Conservation (phyloP, 2,329 filamentous ascomycete species). For the Fragosphaeria purpurea region DNA sequence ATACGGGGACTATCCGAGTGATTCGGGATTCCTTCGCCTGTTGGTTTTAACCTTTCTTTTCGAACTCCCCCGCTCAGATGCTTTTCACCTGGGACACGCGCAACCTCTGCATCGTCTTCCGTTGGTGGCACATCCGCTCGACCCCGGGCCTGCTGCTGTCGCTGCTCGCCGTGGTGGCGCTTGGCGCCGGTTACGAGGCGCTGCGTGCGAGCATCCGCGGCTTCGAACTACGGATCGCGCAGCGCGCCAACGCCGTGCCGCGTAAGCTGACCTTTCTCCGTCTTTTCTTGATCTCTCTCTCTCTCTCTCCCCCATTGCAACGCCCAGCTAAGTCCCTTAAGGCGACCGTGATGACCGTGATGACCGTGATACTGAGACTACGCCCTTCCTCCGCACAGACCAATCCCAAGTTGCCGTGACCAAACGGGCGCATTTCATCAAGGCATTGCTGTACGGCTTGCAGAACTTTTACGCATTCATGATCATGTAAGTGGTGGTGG, state of each 20-base stretch:
- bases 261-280: constrained; percentile 33
- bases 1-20: too few relatives aligned
- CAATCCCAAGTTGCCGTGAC: constrained; percentile 53
- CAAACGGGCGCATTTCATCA: constrained; percentile 63
- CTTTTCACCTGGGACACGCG: constrained; percentile 93
- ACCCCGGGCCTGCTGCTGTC: constrained; percentile 69
- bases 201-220: constrained; percentile 65
- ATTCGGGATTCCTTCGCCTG: too few relatives aligned
- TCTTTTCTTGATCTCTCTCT: neutral
- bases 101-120: constrained; percentile 94
- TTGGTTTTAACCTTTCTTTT: neutral
- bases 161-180: constrained; percentile 67
- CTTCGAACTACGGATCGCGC: constrained; percentile 56
- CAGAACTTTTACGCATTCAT: constrained; percentile 99
- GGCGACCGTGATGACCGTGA: constrained; percentile 3
- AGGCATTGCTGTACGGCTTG: constrained; percentile 74
- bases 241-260: constrained; percentile 36
- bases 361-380: constrained; percentile 49
- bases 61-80: too few relatives aligned
- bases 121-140: constrained; percentile 75
- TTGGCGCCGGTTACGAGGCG: constrained; percentile 89
- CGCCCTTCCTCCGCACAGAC: constrained; percentile 60
- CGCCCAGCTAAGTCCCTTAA: constrained; percentile 6
- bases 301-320: neutral
- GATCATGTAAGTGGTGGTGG: constrained; percentile 70